Conservation (phyloP, 495 filamentous ascomycete species). For the Melanomma pulvis-pyrius region DNA sequence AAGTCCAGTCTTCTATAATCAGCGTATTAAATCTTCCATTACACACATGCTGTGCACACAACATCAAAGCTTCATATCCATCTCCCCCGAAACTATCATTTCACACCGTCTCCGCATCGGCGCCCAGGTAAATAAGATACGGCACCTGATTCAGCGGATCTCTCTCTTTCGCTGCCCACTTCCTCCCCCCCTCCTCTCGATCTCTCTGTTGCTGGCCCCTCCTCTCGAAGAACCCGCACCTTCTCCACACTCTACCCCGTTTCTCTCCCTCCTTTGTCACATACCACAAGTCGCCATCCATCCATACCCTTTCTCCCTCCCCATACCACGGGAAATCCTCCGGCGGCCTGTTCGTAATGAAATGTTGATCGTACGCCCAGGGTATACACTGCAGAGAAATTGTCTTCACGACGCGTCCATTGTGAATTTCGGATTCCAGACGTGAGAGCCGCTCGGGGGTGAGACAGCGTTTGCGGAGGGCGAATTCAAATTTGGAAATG, state of each 20-base stretch:
- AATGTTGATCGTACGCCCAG: conserved; percentile 18
- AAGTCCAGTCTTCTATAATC: no score
- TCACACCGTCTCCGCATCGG: background rate
- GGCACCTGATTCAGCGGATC: background rate
- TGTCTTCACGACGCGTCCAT: conserved; percentile 12
- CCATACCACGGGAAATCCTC: conserved; percentile 17
- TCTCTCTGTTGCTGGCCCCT: no score
- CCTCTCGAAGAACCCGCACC: no score
- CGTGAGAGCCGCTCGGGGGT: background rate
- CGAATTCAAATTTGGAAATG: conserved; percentile 16
- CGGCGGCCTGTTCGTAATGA: background rate
- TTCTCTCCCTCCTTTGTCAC: background rate
- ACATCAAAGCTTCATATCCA: no score
- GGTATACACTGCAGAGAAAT: conserved; percentile 12
- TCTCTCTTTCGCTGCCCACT: background rate
- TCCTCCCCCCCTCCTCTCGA: background rate
- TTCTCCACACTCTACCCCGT: background rate
- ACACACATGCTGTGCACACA: no score
- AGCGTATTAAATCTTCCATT: no score
- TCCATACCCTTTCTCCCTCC: background rate
- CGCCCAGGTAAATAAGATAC: conserved; percentile 5
- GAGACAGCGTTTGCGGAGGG: conserved; percentile 8
- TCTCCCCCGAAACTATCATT: no score
- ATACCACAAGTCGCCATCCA: conserved; percentile 11
- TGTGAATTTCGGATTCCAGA: background rate